Evolutionary conservation across 768 basidiomycete species (phyloP).

Genomic region (Hortiboletus flavorubellus): DNA sequence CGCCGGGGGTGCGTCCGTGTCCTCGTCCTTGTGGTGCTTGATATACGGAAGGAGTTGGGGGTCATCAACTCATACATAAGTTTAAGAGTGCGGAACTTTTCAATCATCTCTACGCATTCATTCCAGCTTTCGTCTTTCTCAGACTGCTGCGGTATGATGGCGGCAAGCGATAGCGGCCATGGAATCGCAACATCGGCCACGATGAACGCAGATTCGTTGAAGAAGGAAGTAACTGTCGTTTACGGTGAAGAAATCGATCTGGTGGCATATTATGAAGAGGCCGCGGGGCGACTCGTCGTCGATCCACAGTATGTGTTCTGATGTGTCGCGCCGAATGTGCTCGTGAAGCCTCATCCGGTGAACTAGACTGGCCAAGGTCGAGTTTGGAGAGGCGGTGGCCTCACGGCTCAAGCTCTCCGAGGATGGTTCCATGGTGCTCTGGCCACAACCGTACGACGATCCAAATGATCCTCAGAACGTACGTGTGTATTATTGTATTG

Average conservation of each 20-base stretch:
- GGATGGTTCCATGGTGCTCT: constrained; percentile 47
- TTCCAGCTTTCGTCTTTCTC: not conserved
- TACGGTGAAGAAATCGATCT: constrained; percentile 30
- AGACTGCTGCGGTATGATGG: not conserved
- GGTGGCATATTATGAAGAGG: constrained; percentile 46
- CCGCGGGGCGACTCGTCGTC: constrained; percentile 57
- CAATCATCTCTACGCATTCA: not conserved
- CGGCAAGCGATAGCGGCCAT: not conserved
- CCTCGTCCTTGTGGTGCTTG: not conserved
- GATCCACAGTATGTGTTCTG: constrained; percentile 50
- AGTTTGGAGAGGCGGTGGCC: constrained; percentile 48
- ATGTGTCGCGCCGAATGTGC: no score
- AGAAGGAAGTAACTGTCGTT: not conserved
- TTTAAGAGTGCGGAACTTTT: not conserved
- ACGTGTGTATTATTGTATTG: constrained; percentile 8
- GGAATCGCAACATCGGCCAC: not conserved
- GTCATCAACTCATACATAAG: not conserved
- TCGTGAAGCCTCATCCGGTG: not conserved
- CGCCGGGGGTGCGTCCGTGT: not conserved
- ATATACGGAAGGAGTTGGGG: not conserved
- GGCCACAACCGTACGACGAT: constrained; percentile 52
- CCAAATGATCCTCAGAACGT: constrained; percentile 55
- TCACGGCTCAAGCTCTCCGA: constrained; percentile 43
- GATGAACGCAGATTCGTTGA: constrained; percentile 2
- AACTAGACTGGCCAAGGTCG: constrained; percentile 43